Percentiles rank a stretch among this genome's conserved stretches.
These are phyloP conservation scores for Pythium periplocum DNA, from an alignment of 352 stramenopile genomes.

Conservation along the genomic window DNA sequence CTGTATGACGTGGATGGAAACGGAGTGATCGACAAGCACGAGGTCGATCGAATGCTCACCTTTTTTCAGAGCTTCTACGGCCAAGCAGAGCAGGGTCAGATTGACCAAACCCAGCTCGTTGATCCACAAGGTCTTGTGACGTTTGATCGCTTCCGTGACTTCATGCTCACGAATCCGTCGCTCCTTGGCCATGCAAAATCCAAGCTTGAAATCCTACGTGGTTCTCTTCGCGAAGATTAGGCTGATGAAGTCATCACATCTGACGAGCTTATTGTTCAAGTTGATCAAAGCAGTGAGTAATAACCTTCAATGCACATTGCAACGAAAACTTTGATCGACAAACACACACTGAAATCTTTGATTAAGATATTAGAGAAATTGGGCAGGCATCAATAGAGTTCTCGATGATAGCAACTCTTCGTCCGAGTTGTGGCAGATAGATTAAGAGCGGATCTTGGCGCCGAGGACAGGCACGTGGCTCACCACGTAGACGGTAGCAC, in stretches of 20 bases:
- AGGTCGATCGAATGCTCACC: constrained; percentile 43
- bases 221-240: constrained; percentile 29
- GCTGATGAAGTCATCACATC: background rate
- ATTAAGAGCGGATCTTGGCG: constrained; percentile 53
- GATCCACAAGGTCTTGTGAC: constrained; percentile 19
- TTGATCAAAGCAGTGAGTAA: no score
- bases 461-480: constrained; percentile 61
- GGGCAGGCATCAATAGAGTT: no score
- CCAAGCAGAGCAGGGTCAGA: constrained; percentile 4
- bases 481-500: constrained; percentile 40
- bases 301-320: no score
- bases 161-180: constrained; percentile 33
- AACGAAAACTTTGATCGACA: no score
- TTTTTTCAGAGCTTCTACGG: constrained; percentile 52
- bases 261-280: no score
- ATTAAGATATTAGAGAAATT: no score
- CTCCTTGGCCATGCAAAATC: constrained; percentile 40
- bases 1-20: constrained; percentile 66
- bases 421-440: background rate
- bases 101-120: constrained; percentile 23
- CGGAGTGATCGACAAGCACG: constrained; percentile 38
- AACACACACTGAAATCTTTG: no score
- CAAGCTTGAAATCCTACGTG: constrained; percentile 48
- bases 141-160: constrained; percentile 34
- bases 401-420: no score